Conservation (phyloP, 140 eudicot genomes). For the Oenanthe javanica region DNA sequence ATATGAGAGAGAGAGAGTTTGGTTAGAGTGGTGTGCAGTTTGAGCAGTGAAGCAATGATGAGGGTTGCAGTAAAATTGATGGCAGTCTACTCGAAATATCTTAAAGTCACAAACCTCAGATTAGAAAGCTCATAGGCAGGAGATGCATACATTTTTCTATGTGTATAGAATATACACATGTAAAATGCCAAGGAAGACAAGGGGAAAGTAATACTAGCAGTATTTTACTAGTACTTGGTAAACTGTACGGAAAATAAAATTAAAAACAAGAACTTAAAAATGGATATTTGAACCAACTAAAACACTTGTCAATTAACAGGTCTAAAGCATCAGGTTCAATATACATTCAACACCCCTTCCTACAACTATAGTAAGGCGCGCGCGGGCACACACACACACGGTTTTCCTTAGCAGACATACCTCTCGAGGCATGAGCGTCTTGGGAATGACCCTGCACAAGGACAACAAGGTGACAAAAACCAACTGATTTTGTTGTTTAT, state of each 20-base stretch:
- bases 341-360: neutral
- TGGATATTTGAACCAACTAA: neutral
- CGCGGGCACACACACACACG: too few relatives aligned
- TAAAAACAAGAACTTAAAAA: slow-evolving; percentile 12
- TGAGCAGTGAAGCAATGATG: slow-evolving; percentile 75
- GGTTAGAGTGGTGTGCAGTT: slow-evolving; percentile 23
- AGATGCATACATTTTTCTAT: slow-evolving; percentile 11
- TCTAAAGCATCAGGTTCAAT: slow-evolving; percentile 8
- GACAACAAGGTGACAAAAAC: slow-evolving; percentile 66
- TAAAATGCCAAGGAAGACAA: slow-evolving; percentile 51
- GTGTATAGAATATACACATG: slow-evolving; percentile 17
- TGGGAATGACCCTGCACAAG: slow-evolving; percentile 93
- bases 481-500: neutral
- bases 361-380: too few relatives aligned
- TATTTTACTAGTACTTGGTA: too few relatives aligned
- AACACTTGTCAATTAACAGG: too few relatives aligned
- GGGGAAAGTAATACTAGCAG: slow-evolving; percentile 13
- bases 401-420: slow-evolving; percentile 37
- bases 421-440: slow-evolving; percentile 99
- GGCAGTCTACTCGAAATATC: slow-evolving; percentile 40
- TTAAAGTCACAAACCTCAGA: slow-evolving; percentile 34
- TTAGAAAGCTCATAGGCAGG: slow-evolving; percentile 27
- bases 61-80: slow-evolving; percentile 35
- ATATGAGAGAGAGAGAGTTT: slow-evolving; percentile 3
- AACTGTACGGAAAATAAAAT: slow-evolving; percentile 29